Base-by-base conservation (phyloP, 306 rosid species). In the Acacia melanoxylon region DNA sequence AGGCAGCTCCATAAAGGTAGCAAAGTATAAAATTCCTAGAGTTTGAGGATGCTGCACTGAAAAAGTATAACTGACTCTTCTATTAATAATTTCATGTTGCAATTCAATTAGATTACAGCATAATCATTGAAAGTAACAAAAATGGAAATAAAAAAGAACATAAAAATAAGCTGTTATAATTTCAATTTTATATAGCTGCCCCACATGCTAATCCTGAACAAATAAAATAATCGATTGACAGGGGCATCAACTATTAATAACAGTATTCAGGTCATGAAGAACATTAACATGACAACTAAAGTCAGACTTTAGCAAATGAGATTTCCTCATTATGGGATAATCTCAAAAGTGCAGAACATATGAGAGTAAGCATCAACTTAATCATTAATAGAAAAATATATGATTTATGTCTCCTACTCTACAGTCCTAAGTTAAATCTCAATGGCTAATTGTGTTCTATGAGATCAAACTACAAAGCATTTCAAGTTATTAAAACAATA, bases 301-400 rank as follows among this genome's bases (percentile, higher is more conserved):
- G 56, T 74, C 58, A 68, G 52, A 33, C 48, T 75, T 31, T n/a
- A 13, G n/a, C 8, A 73, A 54, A 59, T 25, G 24, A n/a, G 33
- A 67, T 71, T 66, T 25, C 61, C 37, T 24, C 74, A 4, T 44
- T 44, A 69, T 45, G 31, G 24, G 49, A 72, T 10, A 19, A 35
- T 41, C 44, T 27, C 63, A 78, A n/a, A 1, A 56, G 74, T 31
- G 51, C 29, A 79, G 70, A 67, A 41, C 61, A 51, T 62, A 70
- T 75, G 63, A 75, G 14, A 74, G n/a, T 46, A 75, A 75, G 77
- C 73, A 79, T 52, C 54, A 74, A 20, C 45, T 62, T 17, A 75
- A 37, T 14, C 31, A 67, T 51, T 10, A 33, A 35, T 61, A 40
- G 24, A 48, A 48, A 40, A 59, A 67, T n/a, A 31, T 48, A n/a